Percentiles rank a stretch among this genome's conserved stretches.
Evolutionary conservation across 163 green algal species (phyloP).

Genomic region (Prototheca stagnorum): DNA sequence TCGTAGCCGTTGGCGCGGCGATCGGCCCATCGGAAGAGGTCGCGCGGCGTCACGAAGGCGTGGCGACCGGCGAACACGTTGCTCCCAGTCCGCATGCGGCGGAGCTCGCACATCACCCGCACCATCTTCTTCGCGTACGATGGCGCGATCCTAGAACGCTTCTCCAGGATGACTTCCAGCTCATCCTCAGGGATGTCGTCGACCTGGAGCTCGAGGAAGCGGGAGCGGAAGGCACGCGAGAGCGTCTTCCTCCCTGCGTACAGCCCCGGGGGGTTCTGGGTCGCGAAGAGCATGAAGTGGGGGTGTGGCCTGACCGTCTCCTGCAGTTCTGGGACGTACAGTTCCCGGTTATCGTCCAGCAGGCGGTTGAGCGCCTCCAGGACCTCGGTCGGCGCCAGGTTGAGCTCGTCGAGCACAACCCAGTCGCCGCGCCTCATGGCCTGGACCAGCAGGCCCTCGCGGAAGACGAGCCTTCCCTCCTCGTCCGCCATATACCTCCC

Average conservation of each 20-base stretch:
- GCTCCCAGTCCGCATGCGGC: constrained; percentile 44
- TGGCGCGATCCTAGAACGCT: constrained; percentile 63
- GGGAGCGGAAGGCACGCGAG: constrained; percentile 62
- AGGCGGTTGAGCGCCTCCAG: constrained; percentile 96
- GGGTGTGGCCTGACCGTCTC: constrained; percentile 82
- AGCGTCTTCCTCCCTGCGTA: constrained; percentile 83
- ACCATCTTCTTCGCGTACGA: constrained; percentile 74
- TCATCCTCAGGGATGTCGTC: constrained; percentile 87
- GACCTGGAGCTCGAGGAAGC: constrained; percentile 95
- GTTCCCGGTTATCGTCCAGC: constrained; percentile 94
- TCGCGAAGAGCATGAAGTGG: constrained; percentile 99
- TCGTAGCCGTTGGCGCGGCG: constrained; percentile 60
- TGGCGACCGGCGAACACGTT: constrained; percentile 82
- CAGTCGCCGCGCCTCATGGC: constrained; percentile 76
- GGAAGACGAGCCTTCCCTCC: constrained; percentile 66
- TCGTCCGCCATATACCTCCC: constrained; percentile 66
- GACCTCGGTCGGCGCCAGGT: constrained; percentile 84
- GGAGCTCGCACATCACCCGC: constrained; percentile 77
- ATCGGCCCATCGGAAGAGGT: constrained; percentile 78
- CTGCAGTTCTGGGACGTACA: constrained; percentile 92
- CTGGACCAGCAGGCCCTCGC: constrained; percentile 71
- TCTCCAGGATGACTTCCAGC: constrained; percentile 71
- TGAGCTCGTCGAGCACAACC: constrained; percentile 97
- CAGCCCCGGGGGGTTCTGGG: constrained; percentile 81
- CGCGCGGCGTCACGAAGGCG: constrained; percentile 88